phyloP scores from a whole-genome alignment of 2,329 filamentous ascomycete species.

The Sporothrix humicola region DNA sequence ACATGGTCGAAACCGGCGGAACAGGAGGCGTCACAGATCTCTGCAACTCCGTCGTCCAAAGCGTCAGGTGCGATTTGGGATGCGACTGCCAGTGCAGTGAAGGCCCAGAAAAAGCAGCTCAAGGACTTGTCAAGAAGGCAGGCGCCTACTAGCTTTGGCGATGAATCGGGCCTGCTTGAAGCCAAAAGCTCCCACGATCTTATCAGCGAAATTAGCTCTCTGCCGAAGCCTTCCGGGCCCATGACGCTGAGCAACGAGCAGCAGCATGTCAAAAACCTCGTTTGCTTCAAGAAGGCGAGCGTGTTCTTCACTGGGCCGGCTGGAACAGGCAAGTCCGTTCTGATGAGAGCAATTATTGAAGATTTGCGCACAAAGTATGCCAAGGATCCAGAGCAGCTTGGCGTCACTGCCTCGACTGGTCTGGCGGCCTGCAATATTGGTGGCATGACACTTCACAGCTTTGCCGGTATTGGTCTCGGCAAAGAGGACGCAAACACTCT shows the following conservation, averaged over 20 bases:
- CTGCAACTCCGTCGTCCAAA: conserved; percentile 46
- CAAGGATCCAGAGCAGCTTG: conserved; percentile 80
- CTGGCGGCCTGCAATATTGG: conserved; percentile 96
- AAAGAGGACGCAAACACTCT: conserved; percentile 83
- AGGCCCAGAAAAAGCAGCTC: conserved; percentile 77
- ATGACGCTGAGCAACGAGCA: conserved; percentile 87
- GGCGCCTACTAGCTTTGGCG: conserved; percentile 47
- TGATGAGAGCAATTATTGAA: conserved; percentile 89
- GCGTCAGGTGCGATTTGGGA: conserved; percentile 66
- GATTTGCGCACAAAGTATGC: conserved; percentile 77
- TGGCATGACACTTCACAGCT: conserved; percentile 94
- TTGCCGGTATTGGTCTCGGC: conserved; percentile 91
- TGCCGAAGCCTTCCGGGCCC: conserved; percentile 47
- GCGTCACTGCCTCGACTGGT: conserved; percentile 93
- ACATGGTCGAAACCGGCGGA: conserved; percentile 43
- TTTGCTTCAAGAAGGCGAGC: conserved; percentile 79
- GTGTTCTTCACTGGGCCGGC: conserved; percentile 98
- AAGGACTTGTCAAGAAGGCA: conserved; percentile 65
- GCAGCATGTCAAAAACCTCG: conserved; percentile 78
- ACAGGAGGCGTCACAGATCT: conserved; percentile 46
- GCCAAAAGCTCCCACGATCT: neutral
- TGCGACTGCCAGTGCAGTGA: conserved; percentile 72
- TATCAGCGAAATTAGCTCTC: neutral
- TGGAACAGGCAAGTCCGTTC: conserved; percentile 93
- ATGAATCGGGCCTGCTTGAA: conserved; percentile 43